phyloP scores from a whole-genome alignment of 1,284 basidiomycete genomes.

The Lignosus rhinocerotis region DNA sequence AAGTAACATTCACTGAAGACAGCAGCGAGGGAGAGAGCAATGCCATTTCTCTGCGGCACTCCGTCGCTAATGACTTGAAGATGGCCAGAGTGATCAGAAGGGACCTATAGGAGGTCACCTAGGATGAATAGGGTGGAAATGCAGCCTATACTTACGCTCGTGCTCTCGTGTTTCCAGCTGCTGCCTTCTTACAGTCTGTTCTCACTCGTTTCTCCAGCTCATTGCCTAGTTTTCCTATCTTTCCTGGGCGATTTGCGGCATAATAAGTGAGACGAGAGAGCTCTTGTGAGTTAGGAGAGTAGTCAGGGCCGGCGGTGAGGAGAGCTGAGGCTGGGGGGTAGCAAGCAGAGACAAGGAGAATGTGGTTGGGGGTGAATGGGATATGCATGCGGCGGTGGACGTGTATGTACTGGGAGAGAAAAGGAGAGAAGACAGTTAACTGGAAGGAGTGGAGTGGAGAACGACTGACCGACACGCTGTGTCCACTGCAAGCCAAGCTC shows the following conservation, averaged over 20 bases:
- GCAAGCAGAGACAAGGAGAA: conserved; percentile 85
- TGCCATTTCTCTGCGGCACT: conserved; percentile 86
- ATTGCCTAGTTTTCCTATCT: conserved; percentile 82
- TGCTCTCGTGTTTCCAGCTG: conserved; percentile 71
- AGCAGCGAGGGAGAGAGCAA: conserved; percentile 83
- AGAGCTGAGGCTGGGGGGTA: conserved; percentile 87
- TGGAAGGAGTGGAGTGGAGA: conserved; percentile 20
- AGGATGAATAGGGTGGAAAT: not conserved
- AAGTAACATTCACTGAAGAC: conserved; percentile 67
- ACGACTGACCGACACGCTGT: conserved; percentile 3
- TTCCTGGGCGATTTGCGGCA: conserved; percentile 87
- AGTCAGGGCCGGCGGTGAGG: conserved; percentile 76
- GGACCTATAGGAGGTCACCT: conserved; percentile 46
- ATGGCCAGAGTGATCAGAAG: conserved; percentile 89
- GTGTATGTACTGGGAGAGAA: conserved; percentile 1
- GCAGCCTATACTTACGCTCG: conserved; percentile 67
- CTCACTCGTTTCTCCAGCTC: conserved; percentile 82
- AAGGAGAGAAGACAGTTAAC: conserved; percentile 18
- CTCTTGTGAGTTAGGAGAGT: conserved; percentile 86
- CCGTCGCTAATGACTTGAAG: conserved; percentile 81
- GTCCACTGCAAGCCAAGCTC: not conserved
- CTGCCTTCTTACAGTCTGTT: conserved; percentile 68
- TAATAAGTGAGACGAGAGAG: conserved; percentile 92
- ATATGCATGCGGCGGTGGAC: conserved; percentile 45
- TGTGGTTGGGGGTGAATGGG: conserved; percentile 80